These are phyloP conservation scores for Cicer chorassanicum DNA, from an alignment of 306 rosid species.

Conservation along the genomic window DNA sequence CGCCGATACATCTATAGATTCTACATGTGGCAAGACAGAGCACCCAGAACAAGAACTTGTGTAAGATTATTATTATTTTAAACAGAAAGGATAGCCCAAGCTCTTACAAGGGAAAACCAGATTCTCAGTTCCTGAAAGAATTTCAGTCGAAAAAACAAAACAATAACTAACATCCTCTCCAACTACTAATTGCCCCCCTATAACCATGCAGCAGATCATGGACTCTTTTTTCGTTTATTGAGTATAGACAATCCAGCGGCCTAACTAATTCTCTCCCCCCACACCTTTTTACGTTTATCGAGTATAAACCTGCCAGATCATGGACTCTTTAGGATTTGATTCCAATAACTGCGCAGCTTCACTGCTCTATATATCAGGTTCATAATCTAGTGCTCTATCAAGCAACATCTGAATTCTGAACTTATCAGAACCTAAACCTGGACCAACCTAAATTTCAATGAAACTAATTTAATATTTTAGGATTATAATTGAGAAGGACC, in stretches of 20 bases:
- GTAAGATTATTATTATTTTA: slow-evolving; percentile 11
- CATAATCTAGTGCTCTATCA: background rate
- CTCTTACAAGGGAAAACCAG: slow-evolving; percentile 15
- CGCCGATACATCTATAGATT: slow-evolving; percentile 13
- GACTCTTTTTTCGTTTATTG: no score
- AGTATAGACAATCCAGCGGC: background rate
- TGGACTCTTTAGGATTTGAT: background rate
- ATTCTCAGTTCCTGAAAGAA: slow-evolving; percentile 8
- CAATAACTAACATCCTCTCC: slow-evolving; percentile 12
- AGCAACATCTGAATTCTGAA: background rate
- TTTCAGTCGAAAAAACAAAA: slow-evolving; percentile 2
- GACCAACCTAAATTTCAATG: slow-evolving; percentile 22
- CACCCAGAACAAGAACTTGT: slow-evolving; percentile 1
- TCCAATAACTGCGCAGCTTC: background rate
- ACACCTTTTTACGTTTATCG: background rate
- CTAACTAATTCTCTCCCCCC: background rate
- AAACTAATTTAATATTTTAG: background rate
- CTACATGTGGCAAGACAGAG: slow-evolving; percentile 29
- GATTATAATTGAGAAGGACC: background rate
- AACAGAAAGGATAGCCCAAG: background rate
- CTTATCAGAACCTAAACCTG: background rate
- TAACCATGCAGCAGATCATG: background rate
- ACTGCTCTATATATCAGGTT: background rate
- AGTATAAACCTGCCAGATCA: background rate
- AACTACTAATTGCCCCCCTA: background rate